Conservation (phyloP, 306 rosid genomes). For the Astragalus glycyphyllos region DNA sequence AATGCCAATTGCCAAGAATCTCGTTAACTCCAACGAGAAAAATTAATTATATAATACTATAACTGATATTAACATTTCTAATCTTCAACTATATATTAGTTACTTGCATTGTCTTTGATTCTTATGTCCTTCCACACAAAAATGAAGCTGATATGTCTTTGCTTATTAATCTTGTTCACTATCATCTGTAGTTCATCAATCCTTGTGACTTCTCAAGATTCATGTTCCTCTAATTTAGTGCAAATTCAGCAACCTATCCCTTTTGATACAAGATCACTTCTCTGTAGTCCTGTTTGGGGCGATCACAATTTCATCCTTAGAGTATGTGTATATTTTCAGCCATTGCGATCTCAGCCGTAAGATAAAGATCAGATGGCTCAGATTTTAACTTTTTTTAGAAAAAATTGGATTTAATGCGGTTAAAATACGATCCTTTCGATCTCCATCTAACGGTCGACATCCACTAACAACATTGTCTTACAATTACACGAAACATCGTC, state of each 20-base stretch:
- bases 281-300: slow-evolving; percentile 30
- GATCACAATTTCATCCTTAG: slow-evolving; percentile 40
- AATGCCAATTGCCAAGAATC: background rate
- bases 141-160: slow-evolving; percentile 36
- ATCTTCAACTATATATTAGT: no score
- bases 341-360: no score
- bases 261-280: slow-evolving; percentile 34
- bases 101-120: no score
- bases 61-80: no score
- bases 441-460: no score
- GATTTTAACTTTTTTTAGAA: no score
- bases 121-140: background rate
- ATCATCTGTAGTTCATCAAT: slow-evolving; percentile 23
- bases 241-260: background rate
- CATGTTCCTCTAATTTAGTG: slow-evolving; percentile 17
- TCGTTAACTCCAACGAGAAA: background rate
- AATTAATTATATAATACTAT: no score
- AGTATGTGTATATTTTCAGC: slow-evolving; percentile 2
- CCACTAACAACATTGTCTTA: no score
- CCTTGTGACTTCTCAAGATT: slow-evolving; percentile 35
- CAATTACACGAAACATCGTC: no score
- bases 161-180: slow-evolving; percentile 11
- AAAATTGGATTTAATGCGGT: no score
- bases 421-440: no score
- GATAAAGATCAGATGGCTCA: no score